phyloP scores from a whole-genome alignment of 768 basidiomycete genomes.

The Amanita jacksonii region DNA sequence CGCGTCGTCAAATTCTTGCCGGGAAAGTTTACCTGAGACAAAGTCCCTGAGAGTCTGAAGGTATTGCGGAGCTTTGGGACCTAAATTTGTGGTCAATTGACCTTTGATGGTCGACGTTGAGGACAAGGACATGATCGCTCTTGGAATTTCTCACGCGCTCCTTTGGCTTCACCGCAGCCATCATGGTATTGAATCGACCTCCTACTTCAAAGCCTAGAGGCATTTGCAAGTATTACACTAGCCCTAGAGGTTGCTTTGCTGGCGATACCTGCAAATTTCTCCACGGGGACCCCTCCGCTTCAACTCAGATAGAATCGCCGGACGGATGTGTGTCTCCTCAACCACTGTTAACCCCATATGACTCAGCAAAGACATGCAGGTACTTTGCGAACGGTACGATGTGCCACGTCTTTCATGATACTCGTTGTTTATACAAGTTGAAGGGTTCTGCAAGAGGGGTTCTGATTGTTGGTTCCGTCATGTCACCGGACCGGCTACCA shows the following conservation, averaged over 20 bases:
- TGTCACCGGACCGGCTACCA: constrained; percentile 16
- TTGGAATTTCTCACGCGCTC: constrained; percentile 1
- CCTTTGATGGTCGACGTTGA: constrained; percentile 66
- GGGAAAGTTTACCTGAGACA: constrained; percentile 57
- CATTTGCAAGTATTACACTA: constrained; percentile 56
- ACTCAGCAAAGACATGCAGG: constrained; percentile 59
- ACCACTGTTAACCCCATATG: constrained; percentile 50
- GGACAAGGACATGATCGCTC: constrained; percentile 52
- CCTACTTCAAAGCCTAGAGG: constrained; percentile 65
- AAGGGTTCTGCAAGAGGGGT: constrained; percentile 66
- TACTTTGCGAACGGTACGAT: constrained; percentile 51
- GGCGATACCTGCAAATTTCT: constrained; percentile 69
- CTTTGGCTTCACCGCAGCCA: constrained; percentile 3
- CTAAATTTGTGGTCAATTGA: constrained; percentile 55
- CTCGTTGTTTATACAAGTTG: constrained; percentile 1
- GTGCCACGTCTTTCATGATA: not conserved
- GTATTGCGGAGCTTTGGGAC: constrained; percentile 48
- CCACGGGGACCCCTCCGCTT: constrained; percentile 35
- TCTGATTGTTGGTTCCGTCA: constrained; percentile 74
- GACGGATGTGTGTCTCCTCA: constrained; percentile 9
- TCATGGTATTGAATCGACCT: constrained; percentile 31
- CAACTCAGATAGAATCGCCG: constrained; percentile 21
- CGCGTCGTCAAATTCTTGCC: constrained; percentile 67
- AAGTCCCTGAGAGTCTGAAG: constrained; percentile 59
- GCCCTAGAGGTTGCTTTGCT: constrained; percentile 59